Percentiles rank a stretch among this genome's conserved stretches.
phyloP scores from a whole-genome alignment of 2,329 filamentous ascomycete species.

The Apiospora phragmitis region DNA sequence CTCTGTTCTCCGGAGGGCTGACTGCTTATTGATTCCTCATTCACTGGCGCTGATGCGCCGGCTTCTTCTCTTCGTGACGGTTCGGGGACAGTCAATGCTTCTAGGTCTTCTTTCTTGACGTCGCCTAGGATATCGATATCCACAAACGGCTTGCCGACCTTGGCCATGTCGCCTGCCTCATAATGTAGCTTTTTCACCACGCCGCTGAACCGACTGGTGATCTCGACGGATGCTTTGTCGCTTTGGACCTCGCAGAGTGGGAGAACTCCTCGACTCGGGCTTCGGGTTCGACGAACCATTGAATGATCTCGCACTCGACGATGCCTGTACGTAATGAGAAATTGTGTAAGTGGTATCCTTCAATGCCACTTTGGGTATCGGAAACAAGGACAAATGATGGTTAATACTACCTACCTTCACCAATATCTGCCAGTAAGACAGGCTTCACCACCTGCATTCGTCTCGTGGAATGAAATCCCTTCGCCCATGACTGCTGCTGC shows the following conservation, averaged over 20 bases:
- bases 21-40: conserved; percentile 22
- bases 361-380: not conserved
- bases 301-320: conserved; percentile 97
- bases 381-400: not conserved
- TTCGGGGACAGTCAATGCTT: conserved; percentile 38
- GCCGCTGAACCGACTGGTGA: conserved; percentile 92
- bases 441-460: conserved; percentile 66
- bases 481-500: conserved; percentile 24
- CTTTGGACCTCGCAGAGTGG: conserved; percentile 98
- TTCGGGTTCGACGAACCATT: conserved; percentile 98
- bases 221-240: conserved; percentile 89
- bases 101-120: conserved; percentile 62
- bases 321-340: conserved; percentile 66
- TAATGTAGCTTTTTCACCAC: conserved; percentile 97
- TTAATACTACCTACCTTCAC: conserved; percentile 64
- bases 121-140: conserved; percentile 91
- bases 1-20: conserved; percentile 19
- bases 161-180: conserved; percentile 93
- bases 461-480: conserved; percentile 53
- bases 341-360: not conserved
- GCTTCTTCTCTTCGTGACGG: conserved; percentile 26
- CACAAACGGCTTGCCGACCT: conserved; percentile 89
- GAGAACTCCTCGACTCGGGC: conserved; percentile 97
- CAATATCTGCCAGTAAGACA: conserved; percentile 81
- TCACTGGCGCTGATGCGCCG: conserved; percentile 25